Evolutionary conservation across 306 rosid species (phyloP), one percentile per base, ranked within the genome.

Genomic region (Dalbergia cultrata): DNA sequence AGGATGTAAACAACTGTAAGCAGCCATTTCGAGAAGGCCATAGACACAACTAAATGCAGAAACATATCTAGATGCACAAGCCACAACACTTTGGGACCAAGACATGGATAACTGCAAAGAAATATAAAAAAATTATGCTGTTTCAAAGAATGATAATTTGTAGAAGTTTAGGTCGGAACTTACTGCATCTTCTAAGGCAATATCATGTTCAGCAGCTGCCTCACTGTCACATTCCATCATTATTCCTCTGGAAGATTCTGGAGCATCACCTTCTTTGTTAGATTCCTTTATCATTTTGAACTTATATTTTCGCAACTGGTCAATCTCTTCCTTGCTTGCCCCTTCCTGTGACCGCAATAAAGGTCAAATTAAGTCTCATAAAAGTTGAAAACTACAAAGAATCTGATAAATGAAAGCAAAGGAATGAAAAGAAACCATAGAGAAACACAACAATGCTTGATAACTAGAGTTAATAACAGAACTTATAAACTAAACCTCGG

Each of bases 281-380:
- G 69, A 33, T 50, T 90, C 93, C 44, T 79, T 82, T 53, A 70
- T 67, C 49, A 77, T 72, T 14, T 65, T 76, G 75, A 90, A 95
- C 83, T 78, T 88, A 84, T 85, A 95, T 88, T 87, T 93, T 12
- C 96, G 97, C 76, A 95, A 81, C 85, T 66, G 88, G 21, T 91
- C 88, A 33, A 95, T 93, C 77, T 95, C 98, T 72, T 90, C 98
- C 77, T 78, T 81, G 17, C 97, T 90, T n/a, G 98, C 98, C 63
- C 99, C 98, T 59, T 90, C 98, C 99, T 95, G 85, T 76, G 82
- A 35, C 70, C 82, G 76, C 69, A 82, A 71, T 52, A 73, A 79
- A 82, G 79, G 35, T 81, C 34, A 57, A 61, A 72, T 57, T 71
- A 85, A 64, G 67, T 44, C 79, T 66, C 45, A 57, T 43, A 17